Percentiles rank a stretch among this genome's conserved stretches.
Conservation (phyloP, 2,329 filamentous ascomycete genomes). For the Ascomycota sp. region DNA sequence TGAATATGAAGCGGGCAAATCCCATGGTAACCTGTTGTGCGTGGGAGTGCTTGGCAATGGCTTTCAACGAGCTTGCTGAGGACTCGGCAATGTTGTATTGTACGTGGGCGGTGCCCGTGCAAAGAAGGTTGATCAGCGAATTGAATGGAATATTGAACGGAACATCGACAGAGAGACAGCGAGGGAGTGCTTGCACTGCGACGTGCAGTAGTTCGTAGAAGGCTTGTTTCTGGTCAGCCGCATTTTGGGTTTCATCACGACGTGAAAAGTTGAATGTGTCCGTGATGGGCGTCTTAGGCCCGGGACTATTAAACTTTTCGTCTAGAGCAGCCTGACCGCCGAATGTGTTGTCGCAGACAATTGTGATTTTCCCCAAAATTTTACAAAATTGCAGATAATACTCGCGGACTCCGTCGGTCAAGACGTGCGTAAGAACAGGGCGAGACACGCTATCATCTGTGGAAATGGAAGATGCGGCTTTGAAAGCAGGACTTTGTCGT, state of each 20-base stretch:
- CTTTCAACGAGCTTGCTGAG: constrained; percentile 81
- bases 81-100: constrained; percentile 82
- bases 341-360: constrained; percentile 92
- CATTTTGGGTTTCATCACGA: constrained; percentile 54
- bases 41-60: constrained; percentile 81
- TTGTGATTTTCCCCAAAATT: constrained; percentile 84
- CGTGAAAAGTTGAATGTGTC: constrained; percentile 84
- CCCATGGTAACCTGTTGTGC: constrained; percentile 92
- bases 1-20: constrained; percentile 94
- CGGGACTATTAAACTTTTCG: constrained; percentile 75
- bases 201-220: constrained; percentile 94
- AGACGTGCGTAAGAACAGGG: constrained; percentile 36
- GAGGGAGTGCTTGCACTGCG: constrained; percentile 80
- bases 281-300: constrained; percentile 83
- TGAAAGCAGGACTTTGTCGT: constrained; percentile 8
- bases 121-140: constrained; percentile 79
- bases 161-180: constrained; percentile 78
- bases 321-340: constrained; percentile 88
- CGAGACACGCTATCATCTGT: constrained; percentile 47
- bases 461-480: constrained; percentile 7
- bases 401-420: constrained; percentile 61
- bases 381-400: constrained; percentile 87
- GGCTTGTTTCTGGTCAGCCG: constrained; percentile 69
- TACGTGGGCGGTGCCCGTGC: constrained; percentile 90
- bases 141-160: constrained; percentile 95